Percentiles rank a stretch among this genome's conserved stretches.
Conservation (phyloP, 1,139 yeast genomes). For the Suhomyces panamericanus region DNA sequence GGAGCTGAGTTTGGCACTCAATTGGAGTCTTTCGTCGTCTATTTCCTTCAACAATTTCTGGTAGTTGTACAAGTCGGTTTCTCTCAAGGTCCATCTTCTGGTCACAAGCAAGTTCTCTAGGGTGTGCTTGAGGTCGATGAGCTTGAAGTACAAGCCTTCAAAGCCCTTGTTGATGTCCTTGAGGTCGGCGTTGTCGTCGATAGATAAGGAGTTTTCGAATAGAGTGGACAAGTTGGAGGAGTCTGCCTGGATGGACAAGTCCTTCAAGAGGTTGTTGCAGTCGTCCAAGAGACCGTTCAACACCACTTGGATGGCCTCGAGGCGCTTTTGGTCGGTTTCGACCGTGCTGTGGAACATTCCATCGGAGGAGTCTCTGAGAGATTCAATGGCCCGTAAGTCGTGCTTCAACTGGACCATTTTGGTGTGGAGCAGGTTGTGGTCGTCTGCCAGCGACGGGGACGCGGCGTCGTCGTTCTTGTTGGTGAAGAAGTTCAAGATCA, state of each 20-base stretch:
- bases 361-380: constrained; percentile 30
- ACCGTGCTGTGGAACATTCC: constrained; percentile 33
- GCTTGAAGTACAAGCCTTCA: constrained; percentile 32
- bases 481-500: constrained; percentile 37
- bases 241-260: constrained; percentile 61
- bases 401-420: constrained; percentile 22
- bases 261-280: constrained; percentile 72
- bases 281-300: constrained; percentile 77
- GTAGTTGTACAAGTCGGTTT: constrained; percentile 84
- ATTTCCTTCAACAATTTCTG: constrained; percentile 71
- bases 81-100: constrained; percentile 95
- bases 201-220: constrained; percentile 20
- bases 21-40: constrained; percentile 63
- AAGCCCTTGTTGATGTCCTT: constrained; percentile 17
- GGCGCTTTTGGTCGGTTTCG: constrained; percentile 24
- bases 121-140: constrained; percentile 66
- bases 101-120: constrained; percentile 83
- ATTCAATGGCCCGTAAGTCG: constrained; percentile 34
- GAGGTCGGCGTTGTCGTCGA: constrained; percentile 8
- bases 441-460: constrained; percentile 1
- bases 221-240: constrained; percentile 27
- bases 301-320: constrained; percentile 52
- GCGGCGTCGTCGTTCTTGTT: constrained; percentile 12
- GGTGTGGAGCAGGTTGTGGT: neutral
- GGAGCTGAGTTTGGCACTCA: constrained; percentile 27